A percentile compares a stretch with the other conserved stretches of the same genome.
Conservation (phyloP, 768 basidiomycete genomes). For the Rickenella mellea region DNA sequence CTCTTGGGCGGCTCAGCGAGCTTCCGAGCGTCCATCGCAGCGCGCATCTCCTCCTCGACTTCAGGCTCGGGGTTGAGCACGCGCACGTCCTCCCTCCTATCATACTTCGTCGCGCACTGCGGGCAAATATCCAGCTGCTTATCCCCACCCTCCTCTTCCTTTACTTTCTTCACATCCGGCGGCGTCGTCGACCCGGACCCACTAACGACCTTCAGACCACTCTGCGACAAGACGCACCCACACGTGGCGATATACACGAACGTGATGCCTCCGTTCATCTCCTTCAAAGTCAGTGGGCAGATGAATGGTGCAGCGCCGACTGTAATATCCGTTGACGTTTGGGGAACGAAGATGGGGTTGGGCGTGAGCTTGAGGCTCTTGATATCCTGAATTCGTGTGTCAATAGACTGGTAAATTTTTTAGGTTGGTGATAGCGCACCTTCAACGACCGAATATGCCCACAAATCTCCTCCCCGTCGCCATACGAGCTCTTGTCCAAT, state of each 20-base stretch:
- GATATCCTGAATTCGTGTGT: slow-evolving; percentile 54
- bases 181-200: slow-evolving; percentile 23
- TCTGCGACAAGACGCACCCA: slow-evolving; percentile 87
- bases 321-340: slow-evolving; percentile 28
- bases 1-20: slow-evolving; percentile 46
- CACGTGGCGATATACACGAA: slow-evolving; percentile 84
- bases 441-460: slow-evolving; percentile 86
- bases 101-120: slow-evolving; percentile 67
- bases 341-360: slow-evolving; percentile 42
- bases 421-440: slow-evolving; percentile 34
- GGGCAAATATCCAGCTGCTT: slow-evolving; percentile 56
- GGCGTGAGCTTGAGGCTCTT: slow-evolving; percentile 73
- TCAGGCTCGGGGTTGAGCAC: slow-evolving; percentile 61
- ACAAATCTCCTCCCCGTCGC: slow-evolving; percentile 88
- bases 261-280: slow-evolving; percentile 87
- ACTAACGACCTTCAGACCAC: slow-evolving; percentile 64
- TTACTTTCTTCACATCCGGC: slow-evolving; percentile 12
- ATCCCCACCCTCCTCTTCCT: slow-evolving; percentile 20
- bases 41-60: slow-evolving; percentile 52
- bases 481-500: slow-evolving; percentile 72
- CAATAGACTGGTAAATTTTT: not conserved
- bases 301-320: slow-evolving; percentile 63
- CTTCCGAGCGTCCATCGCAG: slow-evolving; percentile 47
- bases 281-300: slow-evolving; percentile 86
- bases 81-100: slow-evolving; percentile 42